Evolutionary conservation across 768 basidiomycete species (phyloP).

Genomic region (Tylopilus sp.): DNA sequence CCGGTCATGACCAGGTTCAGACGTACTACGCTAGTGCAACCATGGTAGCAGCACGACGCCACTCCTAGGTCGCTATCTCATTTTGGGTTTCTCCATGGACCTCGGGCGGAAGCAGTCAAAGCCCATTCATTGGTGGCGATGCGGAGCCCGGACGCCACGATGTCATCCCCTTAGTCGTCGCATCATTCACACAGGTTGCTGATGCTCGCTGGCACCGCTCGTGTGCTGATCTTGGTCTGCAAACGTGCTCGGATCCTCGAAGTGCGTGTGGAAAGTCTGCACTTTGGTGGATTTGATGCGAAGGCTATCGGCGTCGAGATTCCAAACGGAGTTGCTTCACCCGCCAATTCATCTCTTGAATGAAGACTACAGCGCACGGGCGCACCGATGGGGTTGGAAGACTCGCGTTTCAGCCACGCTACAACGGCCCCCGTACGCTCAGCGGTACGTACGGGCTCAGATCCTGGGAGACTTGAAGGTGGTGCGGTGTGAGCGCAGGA

Average conservation of each 20-base stretch:
- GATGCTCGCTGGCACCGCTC: too few relatives aligned
- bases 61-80: slow-evolving; percentile 54
- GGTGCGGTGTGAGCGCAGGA: too few relatives aligned
- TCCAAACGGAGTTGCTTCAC: slow-evolving; percentile 22
- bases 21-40: too few relatives aligned
- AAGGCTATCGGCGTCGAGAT: neutral
- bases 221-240: slow-evolving; percentile 50
- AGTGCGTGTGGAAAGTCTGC: slow-evolving; percentile 63
- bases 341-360: slow-evolving; percentile 68
- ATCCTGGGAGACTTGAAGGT: too few relatives aligned
- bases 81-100: slow-evolving; percentile 36
- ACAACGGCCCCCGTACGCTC: too few relatives aligned
- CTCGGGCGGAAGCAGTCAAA: slow-evolving; percentile 6
- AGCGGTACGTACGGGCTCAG: too few relatives aligned
- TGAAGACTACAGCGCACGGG: slow-evolving; percentile 35
- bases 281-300: slow-evolving; percentile 49
- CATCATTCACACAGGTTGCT: too few relatives aligned
- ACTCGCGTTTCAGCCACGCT: slow-evolving; percentile 47
- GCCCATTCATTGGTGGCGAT: slow-evolving; percentile 63
- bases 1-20: too few relatives aligned
- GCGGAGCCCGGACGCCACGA: slow-evolving; percentile 63
- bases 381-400: neutral
- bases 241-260: slow-evolving; percentile 51
- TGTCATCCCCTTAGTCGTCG: too few relatives aligned
- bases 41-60: too few relatives aligned